A percentile compares a stretch with the other conserved stretches of the same genome.
Evolutionary conservation across 495 filamentous ascomycete genomes (phyloP).

Genomic region (Daldinia concentrica): DNA sequence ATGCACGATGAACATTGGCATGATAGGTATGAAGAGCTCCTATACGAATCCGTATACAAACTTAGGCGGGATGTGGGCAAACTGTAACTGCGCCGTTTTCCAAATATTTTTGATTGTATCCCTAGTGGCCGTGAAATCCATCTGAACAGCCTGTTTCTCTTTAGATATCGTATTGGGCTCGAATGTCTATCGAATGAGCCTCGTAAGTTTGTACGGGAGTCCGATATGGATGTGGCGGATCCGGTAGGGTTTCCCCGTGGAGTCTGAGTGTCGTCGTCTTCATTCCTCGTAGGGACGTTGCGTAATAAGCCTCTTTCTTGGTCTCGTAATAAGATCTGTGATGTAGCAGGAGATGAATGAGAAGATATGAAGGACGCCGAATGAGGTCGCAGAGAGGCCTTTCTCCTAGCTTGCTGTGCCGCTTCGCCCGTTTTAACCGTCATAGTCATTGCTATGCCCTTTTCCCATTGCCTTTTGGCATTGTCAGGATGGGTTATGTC

Average conservation of each 20-base stretch:
- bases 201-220: not conserved
- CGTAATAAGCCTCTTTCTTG: not conserved
- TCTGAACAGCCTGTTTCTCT: not conserved
- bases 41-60: not conserved
- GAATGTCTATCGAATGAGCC: not conserved
- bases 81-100: not conserved
- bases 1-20: not conserved
- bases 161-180: not conserved
- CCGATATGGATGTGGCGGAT: not conserved
- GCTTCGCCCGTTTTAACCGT: too few species aligned
- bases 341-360: not conserved
- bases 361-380: not conserved
- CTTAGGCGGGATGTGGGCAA: not conserved
- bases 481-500: too few species aligned
- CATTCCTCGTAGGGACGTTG: not conserved
- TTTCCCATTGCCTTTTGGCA: too few species aligned
- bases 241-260: too few species aligned
- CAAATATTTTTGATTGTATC: not conserved
- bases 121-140: not conserved
- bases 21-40: not conserved
- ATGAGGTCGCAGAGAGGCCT: too few species aligned
- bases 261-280: too few species aligned
- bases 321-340: too few species aligned
- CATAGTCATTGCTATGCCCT: too few species aligned
- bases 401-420: too few species aligned